Base-by-base conservation (phyloP, 495 filamentous ascomycete species). In the Aeminium ludgeri region DNA sequence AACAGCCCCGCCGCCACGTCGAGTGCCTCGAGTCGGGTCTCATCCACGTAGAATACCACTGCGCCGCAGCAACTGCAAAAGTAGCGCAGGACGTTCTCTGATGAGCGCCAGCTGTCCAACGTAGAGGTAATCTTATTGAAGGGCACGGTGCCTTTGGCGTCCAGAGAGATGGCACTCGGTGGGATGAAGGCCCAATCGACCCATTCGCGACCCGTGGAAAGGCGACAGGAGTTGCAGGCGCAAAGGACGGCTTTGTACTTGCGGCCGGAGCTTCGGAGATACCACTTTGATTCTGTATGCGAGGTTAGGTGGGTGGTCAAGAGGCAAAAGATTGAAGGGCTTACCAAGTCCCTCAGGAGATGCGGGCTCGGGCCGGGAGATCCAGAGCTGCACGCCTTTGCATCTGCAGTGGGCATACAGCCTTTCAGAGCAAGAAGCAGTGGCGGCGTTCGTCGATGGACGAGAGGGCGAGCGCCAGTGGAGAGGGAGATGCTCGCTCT, bases 161-260 rank as follows among this genome's bases (percentile, higher is more conserved):
- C 33, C 20, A 74, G 61, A 38, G 60, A 57, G 44, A 83, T 73
- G 46, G 80, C 77, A 7, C 57, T 54, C 36, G 66, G 66, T 3
- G 77, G 77, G 12, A 81, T 56, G 44, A 82, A 83, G 0, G 73
- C 66, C 77, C 80, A 85, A 7, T 65, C 55, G 45, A 79, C 73
- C 37, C 78, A 69, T 34, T 82, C 77, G 28, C 74, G 77, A 2
- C 79, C 80, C 3, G 69, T 68, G 3, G 60, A 56, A 8, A 72
- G 55, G 19, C 78, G 69, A 56, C 80, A 85, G 2, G 70, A 70
- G 3, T 53, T 57, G 55, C 79, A 83, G 0, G 66, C 64, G 52
- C 79, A 82, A n/a, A 69, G 68, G 3, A 75, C 77, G 7, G 74
- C 69, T 1, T 78, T 59, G 56, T 74, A 83, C 34, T 62, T 68